Base-by-base conservation (phyloP, 192 early-diverging fungal genomes). In the Lobosporangium transversale region DNA sequence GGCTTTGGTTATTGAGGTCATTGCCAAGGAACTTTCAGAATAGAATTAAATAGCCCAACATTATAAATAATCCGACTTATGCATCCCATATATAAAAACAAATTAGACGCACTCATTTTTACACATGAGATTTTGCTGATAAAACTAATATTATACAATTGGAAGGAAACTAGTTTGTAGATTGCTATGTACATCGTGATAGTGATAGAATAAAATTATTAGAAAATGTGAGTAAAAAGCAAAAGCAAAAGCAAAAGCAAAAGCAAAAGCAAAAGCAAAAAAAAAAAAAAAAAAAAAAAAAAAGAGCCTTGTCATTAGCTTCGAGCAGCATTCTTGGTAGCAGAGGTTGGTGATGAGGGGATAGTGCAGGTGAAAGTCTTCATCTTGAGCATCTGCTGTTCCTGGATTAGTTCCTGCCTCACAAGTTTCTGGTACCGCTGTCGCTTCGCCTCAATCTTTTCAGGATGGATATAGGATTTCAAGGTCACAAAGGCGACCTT, bases 1-100 rank as follows among this genome's bases (percentile, higher is more conserved):
- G 30, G 62, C 63, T 24, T 53, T 86, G 11, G 81, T 89, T 12
- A 86, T 85, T 56, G 69, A 82, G 47, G 81, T 79, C 23, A 85
- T 87, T 62, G 86, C 82, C 51, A 81, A 80, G 37, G 80, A 88
- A 31, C 70, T 88, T 17, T 59, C 70, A 29, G 31, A 55, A 29
- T 63, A 70, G n/a, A 42, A 26, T 52, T 6, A 6, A 10, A 7
- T 35, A 7, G 2, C 18, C 53, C 23, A 7, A 6, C 9, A 20
- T 11, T 20, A 45, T 20, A 4, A 20, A 14, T 23, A 14, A 14
- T 48, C 20, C 49, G 26, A 26, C 23, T 51, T n/a, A n/a, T n/a
- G n/a, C n/a, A n/a, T n/a, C n/a, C n/a, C n/a, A n/a, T n/a, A n/a
- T n/a, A n/a, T n/a, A n/a, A n/a, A n/a, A n/a, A n/a, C n/a, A n/a